Evolutionary conservation across 148 eudicot species (phyloP), one percentile per base, ranked within the genome.

Genomic region (Rhododendron simsii): DNA sequence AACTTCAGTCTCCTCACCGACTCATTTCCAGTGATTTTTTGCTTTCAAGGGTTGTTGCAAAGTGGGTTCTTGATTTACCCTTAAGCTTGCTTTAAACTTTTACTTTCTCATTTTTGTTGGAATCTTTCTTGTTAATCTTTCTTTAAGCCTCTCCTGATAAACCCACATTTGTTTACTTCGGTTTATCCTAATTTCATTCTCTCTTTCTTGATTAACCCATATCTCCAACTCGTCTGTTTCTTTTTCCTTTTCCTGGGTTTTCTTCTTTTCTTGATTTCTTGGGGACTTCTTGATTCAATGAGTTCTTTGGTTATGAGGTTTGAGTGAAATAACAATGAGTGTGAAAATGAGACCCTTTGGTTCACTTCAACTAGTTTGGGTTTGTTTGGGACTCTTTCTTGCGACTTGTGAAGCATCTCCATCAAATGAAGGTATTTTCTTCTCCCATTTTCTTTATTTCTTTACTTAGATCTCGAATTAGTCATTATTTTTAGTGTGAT

Each of bases 351-450:
- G 85, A 81, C 80, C 57, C 86, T 85, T 89, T 39, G 59, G 63
- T 88, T 85, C 91, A 88, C 83, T 90, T 91, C 87, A 86, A 84
- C 79, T 92, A 85, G 82, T 91, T 83, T 83, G 89, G 81, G 83
- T 89, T 85, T 82, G 88, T 84, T 87, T 91, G 85, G 94, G 91
- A 80, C 87, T 91, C 48, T 85, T 91, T 23, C 79, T 87, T 80
- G 81, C 50, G 48, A 77, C 87, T 78, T 91, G 92, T 87, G 81
- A 88, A 82, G 93, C 94, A 20, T 92, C 92, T 90, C 87, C 92
- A 67, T 84, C 89, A 78, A 84, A 84, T 78, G 98, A 96, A 92
- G 95, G 99, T 93, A 90, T 81, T 84, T 81, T 16, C 41, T 69
- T 55, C 79, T 45, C 33, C 41, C 71, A 21, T 44, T 41, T 21